Conservation (phyloP, 2,329 filamentous ascomycete genomes). For the Penicillium hordei region DNA sequence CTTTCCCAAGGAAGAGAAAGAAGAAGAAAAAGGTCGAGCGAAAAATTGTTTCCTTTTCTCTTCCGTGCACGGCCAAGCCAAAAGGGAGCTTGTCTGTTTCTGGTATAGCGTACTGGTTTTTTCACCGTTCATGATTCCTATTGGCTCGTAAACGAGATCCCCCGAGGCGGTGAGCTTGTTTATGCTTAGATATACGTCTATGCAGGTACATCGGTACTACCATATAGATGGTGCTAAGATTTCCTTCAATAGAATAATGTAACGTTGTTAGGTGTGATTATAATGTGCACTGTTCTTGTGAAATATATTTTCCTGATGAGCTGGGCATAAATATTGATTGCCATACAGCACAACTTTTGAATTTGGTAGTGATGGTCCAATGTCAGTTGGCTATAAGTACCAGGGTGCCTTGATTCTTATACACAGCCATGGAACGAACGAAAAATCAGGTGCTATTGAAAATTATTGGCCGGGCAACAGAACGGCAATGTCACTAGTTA, state of each 20-base stretch:
- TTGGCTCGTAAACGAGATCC: slow-evolving; percentile 35
- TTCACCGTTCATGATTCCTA: slow-evolving; percentile 8
- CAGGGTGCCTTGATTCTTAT: neutral
- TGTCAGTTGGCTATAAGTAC: neutral
- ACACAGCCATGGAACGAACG: neutral
- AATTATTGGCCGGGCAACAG: slow-evolving; percentile 1
- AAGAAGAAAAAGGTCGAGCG: slow-evolving; percentile 40
- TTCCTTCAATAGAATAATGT: neutral
- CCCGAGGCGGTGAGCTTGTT: slow-evolving; percentile 25
- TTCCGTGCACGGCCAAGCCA: slow-evolving; percentile 25
- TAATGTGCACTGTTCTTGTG: neutral
- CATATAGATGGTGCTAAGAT: neutral
- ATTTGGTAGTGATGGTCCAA: neutral
- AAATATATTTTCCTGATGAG: neutral
- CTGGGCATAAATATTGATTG: neutral
- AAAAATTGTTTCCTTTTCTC: slow-evolving; percentile 34
- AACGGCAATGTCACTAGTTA: neutral
- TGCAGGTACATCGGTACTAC: neutral
- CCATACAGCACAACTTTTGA: neutral
- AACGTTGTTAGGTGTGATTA: neutral
- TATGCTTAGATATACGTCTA: neutral
- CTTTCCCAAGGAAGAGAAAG: slow-evolving; percentile 57
- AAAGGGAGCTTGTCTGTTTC: slow-evolving; percentile 18
- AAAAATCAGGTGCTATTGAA: neutral
- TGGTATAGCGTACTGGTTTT: slow-evolving; percentile 24